Evolutionary conservation across 257 asterid species (phyloP), one percentile per base, ranked within the genome.

Genomic region (Salvia hispanica): DNA sequence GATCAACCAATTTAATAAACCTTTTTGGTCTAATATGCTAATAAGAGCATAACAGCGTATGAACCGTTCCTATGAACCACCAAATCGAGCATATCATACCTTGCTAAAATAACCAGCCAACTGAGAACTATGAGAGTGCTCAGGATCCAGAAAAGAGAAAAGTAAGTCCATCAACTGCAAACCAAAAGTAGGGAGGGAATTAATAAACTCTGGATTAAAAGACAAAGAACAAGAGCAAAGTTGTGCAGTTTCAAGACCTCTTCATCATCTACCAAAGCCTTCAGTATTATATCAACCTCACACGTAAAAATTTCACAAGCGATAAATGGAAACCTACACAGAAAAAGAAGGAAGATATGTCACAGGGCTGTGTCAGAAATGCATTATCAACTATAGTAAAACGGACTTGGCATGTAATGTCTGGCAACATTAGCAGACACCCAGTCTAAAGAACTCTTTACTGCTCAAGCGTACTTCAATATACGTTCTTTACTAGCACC

Each of bases 221-320:
- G 31, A 25, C 31, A 25, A 25, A 25, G 31, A 25, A 25, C 31
- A 25, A 25, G 31, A 25, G 31, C 31, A 25, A 25, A 25, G 31
- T 25, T 25, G 55, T 66, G 47, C 58, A 28, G 62, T 25, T 31
- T n/a, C 43, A 77, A 56, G 52, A 89, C 97, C 97, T 86, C 96
- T 71, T 85, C 92, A 40, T 90, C 93, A 77, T 92, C 98, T 55
- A 90, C 86, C 86, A 90, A 74, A 50, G 96, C 83, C 75, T 85
- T 88, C 76, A 90, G 95, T 73, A 90, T 86, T 48, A 86, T 79
- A 78, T 92, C 98, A 75, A 92, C 94, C 76, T 92, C 98, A 74
- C 97, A 92, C 12, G 97, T 90, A 79, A 90, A 90, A 70, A 90
- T 88, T 69, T 92, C 98, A 82, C 95, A 88, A 76, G 97, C 88